Evolutionary conservation across 768 basidiomycete species (phyloP).

Genomic region (Hebeloma cylindrosporum): DNA sequence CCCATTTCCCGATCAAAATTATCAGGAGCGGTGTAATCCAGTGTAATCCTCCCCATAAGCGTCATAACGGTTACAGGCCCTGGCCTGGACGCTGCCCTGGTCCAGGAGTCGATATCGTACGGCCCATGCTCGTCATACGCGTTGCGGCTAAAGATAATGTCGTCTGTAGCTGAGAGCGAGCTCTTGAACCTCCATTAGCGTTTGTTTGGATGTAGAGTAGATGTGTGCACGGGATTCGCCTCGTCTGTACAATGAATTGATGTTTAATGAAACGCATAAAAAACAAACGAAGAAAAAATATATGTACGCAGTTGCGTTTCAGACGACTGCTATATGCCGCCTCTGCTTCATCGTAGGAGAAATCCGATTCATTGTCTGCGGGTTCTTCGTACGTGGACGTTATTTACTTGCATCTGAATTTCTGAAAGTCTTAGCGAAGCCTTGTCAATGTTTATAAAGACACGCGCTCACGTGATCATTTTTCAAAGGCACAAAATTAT

Average conservation of each 20-base stretch:
- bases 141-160: slow-evolving; percentile 47
- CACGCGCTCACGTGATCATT: too few species aligned
- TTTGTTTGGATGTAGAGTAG: slow-evolving; percentile 53
- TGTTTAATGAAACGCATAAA: neutral
- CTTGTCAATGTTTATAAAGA: too few species aligned
- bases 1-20: slow-evolving; percentile 16
- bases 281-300: too few species aligned
- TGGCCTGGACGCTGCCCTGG: slow-evolving; percentile 40
- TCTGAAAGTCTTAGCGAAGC: slow-evolving; percentile 62
- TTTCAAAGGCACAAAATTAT: too few species aligned
- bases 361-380: slow-evolving; percentile 86
- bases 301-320: slow-evolving; percentile 55
- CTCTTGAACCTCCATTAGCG: slow-evolving; percentile 56
- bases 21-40: slow-evolving; percentile 28
- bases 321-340: slow-evolving; percentile 61
- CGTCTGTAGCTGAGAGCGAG: slow-evolving; percentile 42
- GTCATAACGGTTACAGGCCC: slow-evolving; percentile 72
- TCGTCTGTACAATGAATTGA: slow-evolving; percentile 41
- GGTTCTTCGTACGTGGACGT: slow-evolving; percentile 94
- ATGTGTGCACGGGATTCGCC: slow-evolving; percentile 49
- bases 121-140: slow-evolving; percentile 68
- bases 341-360: slow-evolving; percentile 94
- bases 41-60: slow-evolving; percentile 64
- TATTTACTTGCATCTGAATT: slow-evolving; percentile 96
- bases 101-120: slow-evolving; percentile 58